A percentile compares a stretch with the other conserved stretches of the same genome.
Conservation (phyloP, 208 protist species). For the Kentomonas sorsogonicus region DNA sequence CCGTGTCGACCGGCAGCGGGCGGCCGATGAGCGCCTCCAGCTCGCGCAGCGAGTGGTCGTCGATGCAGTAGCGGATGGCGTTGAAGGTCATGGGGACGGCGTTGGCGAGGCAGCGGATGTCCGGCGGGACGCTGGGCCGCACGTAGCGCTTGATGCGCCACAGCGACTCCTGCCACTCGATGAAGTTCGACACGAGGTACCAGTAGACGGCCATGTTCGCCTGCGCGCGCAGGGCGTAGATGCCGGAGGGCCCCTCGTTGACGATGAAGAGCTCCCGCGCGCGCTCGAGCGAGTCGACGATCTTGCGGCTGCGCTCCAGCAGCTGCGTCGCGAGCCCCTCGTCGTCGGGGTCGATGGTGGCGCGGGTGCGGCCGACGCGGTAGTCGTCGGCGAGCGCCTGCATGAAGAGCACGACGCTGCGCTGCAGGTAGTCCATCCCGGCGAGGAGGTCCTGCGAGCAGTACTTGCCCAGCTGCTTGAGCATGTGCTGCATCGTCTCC, state of each 20-base stretch:
- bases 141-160: conserved; percentile 19
- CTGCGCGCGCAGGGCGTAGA: conserved; percentile 22
- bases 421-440: conserved; percentile 28
- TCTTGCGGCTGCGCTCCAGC: conserved; percentile 10
- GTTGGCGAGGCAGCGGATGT: conserved; percentile 19
- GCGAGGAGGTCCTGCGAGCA: conserved; percentile 26
- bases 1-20: too few species aligned
- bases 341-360: background rate
- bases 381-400: conserved; percentile 1
- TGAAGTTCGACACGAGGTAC: conserved; percentile 21
- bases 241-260: conserved; percentile 14
- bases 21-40: too few species aligned
- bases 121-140: conserved; percentile 21
- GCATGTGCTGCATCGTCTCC: conserved; percentile 25
- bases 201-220: conserved; percentile 28
- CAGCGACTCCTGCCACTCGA: conserved; percentile 23
- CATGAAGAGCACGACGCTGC: conserved; percentile 21
- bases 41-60: too few species aligned
- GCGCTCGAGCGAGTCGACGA: conserved; percentile 11
- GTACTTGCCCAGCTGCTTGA: conserved; percentile 22
- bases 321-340: background rate
- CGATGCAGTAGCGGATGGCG: background rate
- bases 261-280: conserved; percentile 18
- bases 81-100: conserved; percentile 4
- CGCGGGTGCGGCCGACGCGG: background rate